These are phyloP conservation scores for Chrysoporthe puriensis DNA, from an alignment of 2,329 filamentous ascomycete species.

Conservation along the genomic window DNA sequence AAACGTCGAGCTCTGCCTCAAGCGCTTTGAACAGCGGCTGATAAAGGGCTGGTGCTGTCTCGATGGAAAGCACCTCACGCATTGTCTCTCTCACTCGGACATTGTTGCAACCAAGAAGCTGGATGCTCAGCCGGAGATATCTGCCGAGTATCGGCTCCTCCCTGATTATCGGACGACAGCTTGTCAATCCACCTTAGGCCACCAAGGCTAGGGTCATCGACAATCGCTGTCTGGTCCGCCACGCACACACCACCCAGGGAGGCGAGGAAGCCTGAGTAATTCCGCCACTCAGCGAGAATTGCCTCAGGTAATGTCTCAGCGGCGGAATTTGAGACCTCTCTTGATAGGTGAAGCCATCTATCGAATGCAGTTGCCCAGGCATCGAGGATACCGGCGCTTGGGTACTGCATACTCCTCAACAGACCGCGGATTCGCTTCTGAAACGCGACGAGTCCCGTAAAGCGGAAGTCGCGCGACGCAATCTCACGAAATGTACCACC, in stretches of 20 bases:
- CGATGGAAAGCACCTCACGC: conserved; percentile 67
- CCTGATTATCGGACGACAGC: conserved; percentile 59
- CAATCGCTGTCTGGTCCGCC: conserved; percentile 57
- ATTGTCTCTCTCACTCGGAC: conserved; percentile 69
- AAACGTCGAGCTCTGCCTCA: conserved; percentile 64
- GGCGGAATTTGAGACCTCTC: conserved; percentile 60
- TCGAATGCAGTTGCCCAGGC: conserved; percentile 71
- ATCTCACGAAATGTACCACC: conserved; percentile 64
- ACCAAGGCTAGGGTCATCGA: conserved; percentile 61
- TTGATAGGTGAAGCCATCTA: conserved; percentile 66
- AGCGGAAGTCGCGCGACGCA: conserved; percentile 64
- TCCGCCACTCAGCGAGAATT: conserved; percentile 67
- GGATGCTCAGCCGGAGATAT: conserved; percentile 66
- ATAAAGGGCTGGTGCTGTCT: conserved; percentile 65
- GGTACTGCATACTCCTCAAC: conserved; percentile 62
- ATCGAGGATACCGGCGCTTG: conserved; percentile 67
- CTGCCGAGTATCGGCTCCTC: conserved; percentile 64
- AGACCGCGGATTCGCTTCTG: conserved; percentile 67
- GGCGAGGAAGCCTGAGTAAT: conserved; percentile 69
- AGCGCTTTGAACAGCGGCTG: conserved; percentile 67
- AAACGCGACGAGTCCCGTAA: conserved; percentile 71
- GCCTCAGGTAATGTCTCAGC: conserved; percentile 58
- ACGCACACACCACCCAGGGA: conserved; percentile 69
- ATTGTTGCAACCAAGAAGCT: conserved; percentile 66
- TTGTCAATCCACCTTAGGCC: conserved; percentile 68